Evolutionary conservation across 2,329 filamentous ascomycete genomes (phyloP).

Genomic region (Arthrobotrys conoides): DNA sequence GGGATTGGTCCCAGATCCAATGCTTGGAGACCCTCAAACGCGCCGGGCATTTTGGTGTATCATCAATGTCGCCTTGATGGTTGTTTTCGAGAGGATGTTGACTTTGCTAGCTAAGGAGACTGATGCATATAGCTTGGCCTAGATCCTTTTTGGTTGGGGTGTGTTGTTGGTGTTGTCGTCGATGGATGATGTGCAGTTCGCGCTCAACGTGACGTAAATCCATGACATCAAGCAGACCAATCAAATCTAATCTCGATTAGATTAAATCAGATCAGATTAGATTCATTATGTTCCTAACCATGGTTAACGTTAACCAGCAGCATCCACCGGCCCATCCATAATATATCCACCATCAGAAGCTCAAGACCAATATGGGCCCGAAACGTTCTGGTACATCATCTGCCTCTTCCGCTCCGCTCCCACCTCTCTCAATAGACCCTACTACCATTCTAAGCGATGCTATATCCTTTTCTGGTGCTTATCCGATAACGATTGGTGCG

Average conservation of each 20-base stretch:
- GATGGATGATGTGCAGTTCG: slow-evolving; percentile 3
- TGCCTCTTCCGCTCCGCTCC: slow-evolving; percentile 42
- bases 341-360: background rate
- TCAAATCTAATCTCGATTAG: background rate
- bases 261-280: slow-evolving; percentile 33
- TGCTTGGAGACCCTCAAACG: slow-evolving; percentile 42
- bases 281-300: background rate
- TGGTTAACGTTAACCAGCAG: too few relatives aligned
- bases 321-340: too few relatives aligned
- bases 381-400: slow-evolving; percentile 43
- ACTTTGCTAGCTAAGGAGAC: background rate
- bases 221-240: slow-evolving; percentile 38
- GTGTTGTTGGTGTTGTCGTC: slow-evolving; percentile 36
- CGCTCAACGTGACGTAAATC: slow-evolving; percentile 34
- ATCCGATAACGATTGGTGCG: slow-evolving; percentile 83
- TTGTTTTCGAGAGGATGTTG: slow-evolving; percentile 7
- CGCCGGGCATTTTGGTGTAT: slow-evolving; percentile 27
- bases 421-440: slow-evolving; percentile 54
- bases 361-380: slow-evolving; percentile 32
- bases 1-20: slow-evolving; percentile 54
- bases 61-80: slow-evolving; percentile 12
- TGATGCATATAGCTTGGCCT: slow-evolving; percentile 14
- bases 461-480: slow-evolving; percentile 77
- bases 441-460: slow-evolving; percentile 72
- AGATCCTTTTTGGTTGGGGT: slow-evolving; percentile 31